Conservation (phyloP, 2,329 filamentous ascomycete genomes). For the Microsporum audouinii region DNA sequence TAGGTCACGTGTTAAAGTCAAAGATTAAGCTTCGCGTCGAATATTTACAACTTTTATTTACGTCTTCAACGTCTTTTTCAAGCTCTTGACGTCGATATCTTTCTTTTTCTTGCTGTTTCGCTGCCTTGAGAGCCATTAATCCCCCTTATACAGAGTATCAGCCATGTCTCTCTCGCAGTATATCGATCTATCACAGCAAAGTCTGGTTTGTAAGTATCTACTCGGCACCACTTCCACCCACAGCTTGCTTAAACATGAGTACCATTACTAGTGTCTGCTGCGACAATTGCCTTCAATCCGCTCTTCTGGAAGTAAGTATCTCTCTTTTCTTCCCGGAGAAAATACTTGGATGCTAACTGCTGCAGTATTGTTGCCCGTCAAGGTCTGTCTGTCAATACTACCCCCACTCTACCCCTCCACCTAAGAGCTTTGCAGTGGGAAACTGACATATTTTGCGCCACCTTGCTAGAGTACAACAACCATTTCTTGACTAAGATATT, state of each 20-base stretch:
- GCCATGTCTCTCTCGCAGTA: conserved; percentile 22
- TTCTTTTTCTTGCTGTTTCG: too few relatives aligned
- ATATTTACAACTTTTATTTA: too few relatives aligned
- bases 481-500: conserved; percentile 81
- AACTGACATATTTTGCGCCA: neutral
- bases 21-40: too few relatives aligned
- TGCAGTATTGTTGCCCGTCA: conserved; percentile 67
- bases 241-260: neutral
- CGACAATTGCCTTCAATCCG: conserved; percentile 84
- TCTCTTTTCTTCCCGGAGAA: neutral
- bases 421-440: neutral
- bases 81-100: too few relatives aligned
- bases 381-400: conserved; percentile 41
- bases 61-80: too few relatives aligned
- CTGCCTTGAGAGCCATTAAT: neutral
- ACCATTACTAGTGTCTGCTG: conserved; percentile 55
- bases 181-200: conserved; percentile 56
- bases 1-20: too few relatives aligned
- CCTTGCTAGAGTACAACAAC: conserved; percentile 67
- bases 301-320: conserved; percentile 94
- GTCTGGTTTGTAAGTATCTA: conserved; percentile 46
- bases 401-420: conserved; percentile 3
- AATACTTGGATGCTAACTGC: neutral
- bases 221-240: neutral
- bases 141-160: neutral